These are phyloP conservation scores for Verticillium nonalfalfae DNA, from an alignment of 2,329 filamentous ascomycete genomes.

Conservation along the genomic window DNA sequence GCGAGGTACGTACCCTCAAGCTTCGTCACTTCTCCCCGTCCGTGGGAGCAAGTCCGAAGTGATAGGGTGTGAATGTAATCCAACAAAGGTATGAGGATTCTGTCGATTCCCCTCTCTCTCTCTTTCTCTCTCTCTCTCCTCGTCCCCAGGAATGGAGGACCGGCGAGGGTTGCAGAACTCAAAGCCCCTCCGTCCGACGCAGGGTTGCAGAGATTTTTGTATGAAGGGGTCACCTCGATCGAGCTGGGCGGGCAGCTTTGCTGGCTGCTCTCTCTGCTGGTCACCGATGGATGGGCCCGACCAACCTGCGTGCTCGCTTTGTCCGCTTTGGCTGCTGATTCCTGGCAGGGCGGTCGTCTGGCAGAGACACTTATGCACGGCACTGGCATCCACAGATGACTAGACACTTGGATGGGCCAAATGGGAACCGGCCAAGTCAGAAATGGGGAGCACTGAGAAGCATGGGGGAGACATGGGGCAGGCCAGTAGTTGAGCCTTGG, in stretches of 20 bases:
- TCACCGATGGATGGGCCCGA: background rate
- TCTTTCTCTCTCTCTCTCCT: background rate
- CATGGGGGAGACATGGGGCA: background rate
- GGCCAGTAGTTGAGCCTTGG: background rate
- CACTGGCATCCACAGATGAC: conserved; percentile 3
- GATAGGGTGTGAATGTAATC: background rate
- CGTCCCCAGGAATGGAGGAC: background rate
- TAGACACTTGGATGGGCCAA: conserved; percentile 1
- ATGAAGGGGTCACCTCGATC: background rate
- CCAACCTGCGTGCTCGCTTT: background rate
- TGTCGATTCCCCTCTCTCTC: no score
- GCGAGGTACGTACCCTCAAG: background rate
- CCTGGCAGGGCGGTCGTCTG: background rate
- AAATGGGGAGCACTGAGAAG: background rate
- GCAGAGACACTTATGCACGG: conserved; percentile 6
- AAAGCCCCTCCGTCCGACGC: background rate
- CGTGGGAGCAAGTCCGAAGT: background rate
- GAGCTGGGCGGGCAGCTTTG: background rate
- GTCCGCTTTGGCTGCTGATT: background rate
- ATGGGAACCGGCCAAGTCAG: conserved; percentile 11
- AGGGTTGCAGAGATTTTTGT: conserved; percentile 1
- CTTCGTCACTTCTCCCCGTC: background rate
- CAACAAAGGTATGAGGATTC: background rate
- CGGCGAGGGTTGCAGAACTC: background rate
- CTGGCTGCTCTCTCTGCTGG: background rate